Evolutionary conservation across 2,329 filamentous ascomycete genomes (phyloP).

Genomic region (Claviceps quebecensis): DNA sequence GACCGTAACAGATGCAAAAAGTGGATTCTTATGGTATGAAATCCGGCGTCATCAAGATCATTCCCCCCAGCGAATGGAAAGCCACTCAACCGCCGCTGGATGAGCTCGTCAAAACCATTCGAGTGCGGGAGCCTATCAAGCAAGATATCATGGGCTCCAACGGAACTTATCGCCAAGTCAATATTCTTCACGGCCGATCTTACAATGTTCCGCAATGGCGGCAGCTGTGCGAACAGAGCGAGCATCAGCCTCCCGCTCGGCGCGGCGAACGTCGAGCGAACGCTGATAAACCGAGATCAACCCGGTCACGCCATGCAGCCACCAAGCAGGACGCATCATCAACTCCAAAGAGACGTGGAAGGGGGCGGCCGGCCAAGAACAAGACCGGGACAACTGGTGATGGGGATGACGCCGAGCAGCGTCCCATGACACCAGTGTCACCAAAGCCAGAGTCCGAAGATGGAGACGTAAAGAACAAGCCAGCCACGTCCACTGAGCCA

Average conservation of each 20-base stretch:
- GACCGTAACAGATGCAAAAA: constrained; percentile 47
- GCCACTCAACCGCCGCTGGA: constrained; percentile 64
- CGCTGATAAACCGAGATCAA: constrained; percentile 35
- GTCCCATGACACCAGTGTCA: constrained; percentile 46
- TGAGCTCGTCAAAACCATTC: constrained; percentile 78
- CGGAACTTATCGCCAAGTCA: constrained; percentile 91
- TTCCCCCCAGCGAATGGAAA: constrained; percentile 89
- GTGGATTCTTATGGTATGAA: constrained; percentile 94
- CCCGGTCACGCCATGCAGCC: constrained; percentile 24
- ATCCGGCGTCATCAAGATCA: constrained; percentile 90
- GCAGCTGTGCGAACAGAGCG: constrained; percentile 80
- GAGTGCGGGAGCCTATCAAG: constrained; percentile 92
- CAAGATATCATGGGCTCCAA: constrained; percentile 96
- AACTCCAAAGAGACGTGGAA: constrained; percentile 24
- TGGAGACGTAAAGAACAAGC: constrained; percentile 16
- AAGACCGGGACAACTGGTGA: constrained; percentile 24
- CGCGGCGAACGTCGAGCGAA: constrained; percentile 67
- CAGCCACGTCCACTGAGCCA: constrained; percentile 34
- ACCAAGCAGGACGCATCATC: constrained; percentile 18
- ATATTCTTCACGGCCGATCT: constrained; percentile 87
- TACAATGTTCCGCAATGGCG: constrained; percentile 98
- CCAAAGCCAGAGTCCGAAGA: constrained; percentile 27
- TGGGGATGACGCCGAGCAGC: constrained; percentile 31
- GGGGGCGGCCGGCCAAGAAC: constrained; percentile 24
- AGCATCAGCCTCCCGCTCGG: constrained; percentile 86